Conservation (phyloP, 2,329 filamentous ascomycete species). For the Ceratocystis cubensis region DNA sequence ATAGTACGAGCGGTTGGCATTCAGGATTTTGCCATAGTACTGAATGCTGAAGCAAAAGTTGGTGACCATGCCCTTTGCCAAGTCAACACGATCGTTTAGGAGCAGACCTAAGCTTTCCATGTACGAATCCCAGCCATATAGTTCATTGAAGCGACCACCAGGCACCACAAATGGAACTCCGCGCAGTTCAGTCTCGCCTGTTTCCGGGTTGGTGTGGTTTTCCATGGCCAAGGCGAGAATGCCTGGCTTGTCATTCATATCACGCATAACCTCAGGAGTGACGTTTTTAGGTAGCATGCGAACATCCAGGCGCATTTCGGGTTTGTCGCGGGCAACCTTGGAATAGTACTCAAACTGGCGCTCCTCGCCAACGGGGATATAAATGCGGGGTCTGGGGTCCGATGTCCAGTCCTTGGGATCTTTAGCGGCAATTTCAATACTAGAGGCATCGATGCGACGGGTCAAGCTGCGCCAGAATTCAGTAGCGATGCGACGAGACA, state of each 20-base stretch:
- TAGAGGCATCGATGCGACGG: slow-evolving; percentile 75
- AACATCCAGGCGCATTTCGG: slow-evolving; percentile 80
- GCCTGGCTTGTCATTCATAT: slow-evolving; percentile 77
- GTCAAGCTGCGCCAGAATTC: slow-evolving; percentile 92
- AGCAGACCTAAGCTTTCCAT: slow-evolving; percentile 90
- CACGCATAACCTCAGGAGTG: slow-evolving; percentile 66
- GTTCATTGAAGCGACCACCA: slow-evolving; percentile 91
- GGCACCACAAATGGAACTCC: slow-evolving; percentile 95
- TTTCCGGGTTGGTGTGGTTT: slow-evolving; percentile 52
- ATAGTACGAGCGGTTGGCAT: slow-evolving; percentile 94
- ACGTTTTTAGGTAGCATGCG: slow-evolving; percentile 63
- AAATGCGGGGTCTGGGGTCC: slow-evolving; percentile 81
- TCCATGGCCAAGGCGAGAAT: slow-evolving; percentile 85
- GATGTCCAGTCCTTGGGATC: slow-evolving; percentile 95
- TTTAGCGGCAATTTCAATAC: slow-evolving; percentile 70
- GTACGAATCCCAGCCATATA: slow-evolving; percentile 99
- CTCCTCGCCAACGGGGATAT: slow-evolving; percentile 71
- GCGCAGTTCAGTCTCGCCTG: slow-evolving; percentile 56
- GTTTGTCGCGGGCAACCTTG: slow-evolving; percentile 61
- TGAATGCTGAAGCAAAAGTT: slow-evolving; percentile 98
- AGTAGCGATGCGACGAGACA: slow-evolving; percentile 74
- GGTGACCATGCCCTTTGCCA: slow-evolving; percentile 86
- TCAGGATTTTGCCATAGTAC: slow-evolving; percentile 96
- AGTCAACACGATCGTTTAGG: slow-evolving; percentile 68
- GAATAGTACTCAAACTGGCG: slow-evolving; percentile 86